A percentile compares a stretch with the other conserved stretches of the same genome.
phyloP scores from a whole-genome alignment of 202 grass and related monocot species.

The Alloteropsis angusta region DNA sequence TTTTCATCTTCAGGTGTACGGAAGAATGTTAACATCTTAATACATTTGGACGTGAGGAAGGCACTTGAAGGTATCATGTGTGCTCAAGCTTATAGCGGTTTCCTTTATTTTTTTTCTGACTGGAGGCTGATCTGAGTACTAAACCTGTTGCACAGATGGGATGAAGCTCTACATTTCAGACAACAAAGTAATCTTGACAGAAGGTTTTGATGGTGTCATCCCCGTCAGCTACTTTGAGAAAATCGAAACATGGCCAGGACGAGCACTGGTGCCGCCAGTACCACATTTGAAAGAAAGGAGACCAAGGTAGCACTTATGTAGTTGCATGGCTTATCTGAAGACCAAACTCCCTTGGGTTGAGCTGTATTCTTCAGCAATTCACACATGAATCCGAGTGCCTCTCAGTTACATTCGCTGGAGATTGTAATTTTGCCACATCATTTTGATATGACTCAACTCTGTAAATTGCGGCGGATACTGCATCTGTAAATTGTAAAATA shows the following conservation, averaged over 20 bases:
- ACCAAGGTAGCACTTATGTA: too few relatives aligned
- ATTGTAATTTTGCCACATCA: background rate
- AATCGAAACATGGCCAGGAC: constrained; percentile 74
- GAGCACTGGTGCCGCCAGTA: constrained; percentile 16
- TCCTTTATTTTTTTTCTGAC: background rate
- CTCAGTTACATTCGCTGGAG: background rate
- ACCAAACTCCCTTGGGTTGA: background rate
- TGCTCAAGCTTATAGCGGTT: background rate
- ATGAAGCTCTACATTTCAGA: constrained; percentile 54
- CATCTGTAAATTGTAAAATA: background rate
- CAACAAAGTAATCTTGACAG: constrained; percentile 73
- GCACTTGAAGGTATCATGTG: constrained; percentile 51
- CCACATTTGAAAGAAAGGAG: constrained; percentile 28
- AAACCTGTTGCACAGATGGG: constrained; percentile 44
- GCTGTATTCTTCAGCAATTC: background rate
- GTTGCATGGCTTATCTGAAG: background rate
- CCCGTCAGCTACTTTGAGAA: constrained; percentile 72
- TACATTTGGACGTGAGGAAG: constrained; percentile 75
- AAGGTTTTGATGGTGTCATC: constrained; percentile 56
- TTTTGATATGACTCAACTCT: background rate
- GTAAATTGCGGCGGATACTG: background rate
- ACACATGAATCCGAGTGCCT: too few relatives aligned
- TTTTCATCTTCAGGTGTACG: constrained; percentile 53
- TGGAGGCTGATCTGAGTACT: background rate
- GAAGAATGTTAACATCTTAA: constrained; percentile 60